Base-by-base conservation (phyloP, 2,329 filamentous ascomycete genomes). In the Colletotrichum tabaci region DNA sequence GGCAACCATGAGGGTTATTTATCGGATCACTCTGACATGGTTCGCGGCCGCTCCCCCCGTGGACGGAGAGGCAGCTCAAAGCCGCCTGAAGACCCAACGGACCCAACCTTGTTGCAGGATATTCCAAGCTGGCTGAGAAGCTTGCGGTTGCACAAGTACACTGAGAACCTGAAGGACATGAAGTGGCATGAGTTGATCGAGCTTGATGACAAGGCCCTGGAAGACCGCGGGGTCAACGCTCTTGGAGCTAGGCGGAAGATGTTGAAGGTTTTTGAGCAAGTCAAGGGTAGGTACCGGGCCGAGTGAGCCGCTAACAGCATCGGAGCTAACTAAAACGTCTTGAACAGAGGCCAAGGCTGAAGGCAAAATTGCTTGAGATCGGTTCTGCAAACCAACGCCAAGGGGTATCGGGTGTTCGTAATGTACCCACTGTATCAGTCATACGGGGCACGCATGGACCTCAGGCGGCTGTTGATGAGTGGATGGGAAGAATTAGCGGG, bases 191-290 rank as follows among this genome's bases (percentile, higher is more conserved):
- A 99, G 65, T 84, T 99, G 76, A 87, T 99, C 72, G 93, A 96
- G 82, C 86, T 99, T 76, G 94, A 98, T 78, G 96, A 99, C 76
- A 95, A 95, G 79, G 95, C 94, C 60, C 86, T 99, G 74, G 96
- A 98, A 84, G 93, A 94, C 35, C 92, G 94, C 63, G 96, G 96
- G 61, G 96, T 99, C 42, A 98, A 98, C 81, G 96, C 96, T 65
- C 89, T 98, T 67, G 96, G 96, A 77, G 96, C 96, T 21, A 89
- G 96, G 76, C 93, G 96, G 80, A 99, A 99, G 89, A 97, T 99
- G 94, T 86, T 99, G 73, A 99, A 99, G 90, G 96, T 98, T 67
- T 98, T 98, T 83, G 96, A 98, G 78, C 95, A 98, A 86, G 96
- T 98, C 78, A 94, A 91, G 83, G 93, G 90, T 91, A 84, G 74